Evolutionary conservation across 495 filamentous ascomycete species (phyloP).

Genomic region (Xylaria curta): DNA sequence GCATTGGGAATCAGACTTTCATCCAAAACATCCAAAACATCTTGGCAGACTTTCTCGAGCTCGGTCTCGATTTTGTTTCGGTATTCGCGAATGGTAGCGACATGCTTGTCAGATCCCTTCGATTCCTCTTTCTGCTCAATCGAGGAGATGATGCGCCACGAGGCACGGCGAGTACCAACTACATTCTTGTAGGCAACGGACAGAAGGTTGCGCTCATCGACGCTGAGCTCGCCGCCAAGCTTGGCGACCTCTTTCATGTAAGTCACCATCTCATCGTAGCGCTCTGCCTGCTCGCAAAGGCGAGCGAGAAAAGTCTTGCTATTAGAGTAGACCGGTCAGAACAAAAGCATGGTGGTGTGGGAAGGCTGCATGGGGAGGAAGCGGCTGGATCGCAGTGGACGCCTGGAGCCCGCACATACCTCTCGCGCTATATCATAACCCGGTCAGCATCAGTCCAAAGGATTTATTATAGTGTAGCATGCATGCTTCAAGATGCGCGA

Average conservation of each 20-base stretch:
- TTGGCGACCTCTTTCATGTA: slow-evolving; percentile 99
- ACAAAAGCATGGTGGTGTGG: slow-evolving; percentile 16
- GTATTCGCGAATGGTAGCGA: slow-evolving; percentile 94
- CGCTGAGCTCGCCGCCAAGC: slow-evolving; percentile 94
- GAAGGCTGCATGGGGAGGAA: slow-evolving; percentile 20
- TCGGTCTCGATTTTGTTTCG: slow-evolving; percentile 98
- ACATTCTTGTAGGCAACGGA: slow-evolving; percentile 99
- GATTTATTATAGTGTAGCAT: slow-evolving; percentile 23
- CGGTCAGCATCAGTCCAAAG: slow-evolving; percentile 49
- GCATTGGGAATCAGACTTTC: slow-evolving; percentile 96
- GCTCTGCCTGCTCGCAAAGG: slow-evolving; percentile 99
- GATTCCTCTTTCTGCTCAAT: slow-evolving; percentile 99
- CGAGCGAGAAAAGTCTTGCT: slow-evolving; percentile 99
- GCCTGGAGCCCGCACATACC: slow-evolving; percentile 59
- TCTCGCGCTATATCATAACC: slow-evolving; percentile 72
- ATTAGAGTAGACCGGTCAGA: slow-evolving; percentile 50
- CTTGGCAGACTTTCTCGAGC: slow-evolving; percentile 97
- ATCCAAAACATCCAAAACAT: slow-evolving; percentile 96
- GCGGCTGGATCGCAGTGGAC: slow-evolving; percentile 28
- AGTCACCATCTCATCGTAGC: slow-evolving; percentile 99
- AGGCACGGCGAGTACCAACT: slow-evolving; percentile 96
- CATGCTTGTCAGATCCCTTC: slow-evolving; percentile 98
- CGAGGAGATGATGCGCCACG: slow-evolving; percentile 99
- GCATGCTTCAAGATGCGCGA: slow-evolving; percentile 1
- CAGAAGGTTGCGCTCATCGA: slow-evolving; percentile 98